phyloP scores from a whole-genome alignment of 345 rosid species.

The Triadica sebifera region DNA sequence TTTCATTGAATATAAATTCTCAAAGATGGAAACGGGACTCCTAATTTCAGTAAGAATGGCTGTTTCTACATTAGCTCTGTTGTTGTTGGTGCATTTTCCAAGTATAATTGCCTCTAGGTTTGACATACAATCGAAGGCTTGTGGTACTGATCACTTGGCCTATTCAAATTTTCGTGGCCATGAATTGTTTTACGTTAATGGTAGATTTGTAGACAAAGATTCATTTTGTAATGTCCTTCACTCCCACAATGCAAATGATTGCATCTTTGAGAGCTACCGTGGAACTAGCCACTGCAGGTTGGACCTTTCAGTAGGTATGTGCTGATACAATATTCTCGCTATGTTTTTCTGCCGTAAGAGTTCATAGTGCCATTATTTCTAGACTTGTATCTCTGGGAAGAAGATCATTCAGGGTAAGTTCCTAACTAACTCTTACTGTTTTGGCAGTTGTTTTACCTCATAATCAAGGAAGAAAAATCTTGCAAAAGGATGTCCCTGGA shows the following conservation, averaged over 20 bases:
- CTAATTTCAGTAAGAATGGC: constrained; percentile 32
- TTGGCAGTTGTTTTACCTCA: constrained; percentile 33
- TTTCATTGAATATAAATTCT: background rate
- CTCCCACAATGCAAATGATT: constrained; percentile 43
- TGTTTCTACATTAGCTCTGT: constrained; percentile 31
- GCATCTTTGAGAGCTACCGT: constrained; percentile 38
- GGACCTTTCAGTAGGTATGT: constrained; percentile 49
- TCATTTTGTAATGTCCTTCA: constrained; percentile 56
- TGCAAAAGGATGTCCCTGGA: constrained; percentile 36
- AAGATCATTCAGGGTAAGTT: background rate
- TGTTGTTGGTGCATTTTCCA: constrained; percentile 41
- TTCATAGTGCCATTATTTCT: background rate
- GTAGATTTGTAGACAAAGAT: constrained; percentile 45
- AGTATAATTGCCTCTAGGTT: constrained; percentile 38
- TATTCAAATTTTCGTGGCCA: constrained; percentile 40
- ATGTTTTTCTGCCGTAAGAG: constrained; percentile 2
- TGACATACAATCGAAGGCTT: constrained; percentile 45
- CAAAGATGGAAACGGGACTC: constrained; percentile 20
- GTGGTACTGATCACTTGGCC: constrained; percentile 50
- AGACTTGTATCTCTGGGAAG: background rate
- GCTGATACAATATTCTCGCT: constrained; percentile 8
- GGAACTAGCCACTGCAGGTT: constrained; percentile 37
- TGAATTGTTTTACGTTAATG: constrained; percentile 55
- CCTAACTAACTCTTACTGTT: constrained; percentile 20
- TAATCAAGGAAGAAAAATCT: constrained; percentile 48